phyloP scores from a whole-genome alignment of 1,139 yeast species.

The Taphrina communis region DNA sequence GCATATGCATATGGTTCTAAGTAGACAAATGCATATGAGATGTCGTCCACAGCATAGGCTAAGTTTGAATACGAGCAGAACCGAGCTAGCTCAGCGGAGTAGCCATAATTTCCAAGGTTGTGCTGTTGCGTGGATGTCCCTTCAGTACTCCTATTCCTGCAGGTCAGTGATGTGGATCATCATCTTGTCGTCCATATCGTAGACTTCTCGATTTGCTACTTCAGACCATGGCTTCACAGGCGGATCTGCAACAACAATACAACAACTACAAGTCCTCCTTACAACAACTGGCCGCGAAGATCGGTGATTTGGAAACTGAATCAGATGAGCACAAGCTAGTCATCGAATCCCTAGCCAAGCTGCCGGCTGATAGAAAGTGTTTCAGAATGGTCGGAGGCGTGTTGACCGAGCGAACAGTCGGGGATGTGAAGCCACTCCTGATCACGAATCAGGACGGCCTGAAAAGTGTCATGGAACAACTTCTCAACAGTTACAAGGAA shows the following conservation, averaged over 20 bases:
- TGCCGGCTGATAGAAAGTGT: conserved; percentile 70
- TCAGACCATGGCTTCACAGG: conserved; percentile 21
- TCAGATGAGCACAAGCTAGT: conserved; percentile 59
- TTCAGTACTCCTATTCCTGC: no score
- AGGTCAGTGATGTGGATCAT: no score
- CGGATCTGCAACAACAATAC: conserved; percentile 55
- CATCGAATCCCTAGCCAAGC: conserved; percentile 61
- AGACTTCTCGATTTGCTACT: no score
- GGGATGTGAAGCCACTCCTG: conserved; percentile 73
- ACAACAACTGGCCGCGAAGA: conserved; percentile 53
- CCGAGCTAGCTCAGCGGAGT: no score
- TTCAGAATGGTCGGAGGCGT: conserved; percentile 96
- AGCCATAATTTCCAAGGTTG: no score
- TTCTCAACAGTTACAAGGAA: conserved; percentile 52
- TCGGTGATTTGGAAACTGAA: conserved; percentile 55
- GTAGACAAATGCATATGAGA: no score
- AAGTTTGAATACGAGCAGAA: no score
- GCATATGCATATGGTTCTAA: no score
- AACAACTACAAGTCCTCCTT: conserved; percentile 54
- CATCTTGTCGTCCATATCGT: no score
- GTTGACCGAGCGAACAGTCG: conserved; percentile 78
- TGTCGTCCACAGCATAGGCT: no score
- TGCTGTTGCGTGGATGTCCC: no score
- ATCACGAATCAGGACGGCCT: conserved; percentile 61
- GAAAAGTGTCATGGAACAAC: conserved; percentile 50